These are phyloP conservation scores for Chrysoporthe deuterocubensis DNA, from an alignment of 2,329 filamentous ascomycete genomes.

Conservation along the genomic window DNA sequence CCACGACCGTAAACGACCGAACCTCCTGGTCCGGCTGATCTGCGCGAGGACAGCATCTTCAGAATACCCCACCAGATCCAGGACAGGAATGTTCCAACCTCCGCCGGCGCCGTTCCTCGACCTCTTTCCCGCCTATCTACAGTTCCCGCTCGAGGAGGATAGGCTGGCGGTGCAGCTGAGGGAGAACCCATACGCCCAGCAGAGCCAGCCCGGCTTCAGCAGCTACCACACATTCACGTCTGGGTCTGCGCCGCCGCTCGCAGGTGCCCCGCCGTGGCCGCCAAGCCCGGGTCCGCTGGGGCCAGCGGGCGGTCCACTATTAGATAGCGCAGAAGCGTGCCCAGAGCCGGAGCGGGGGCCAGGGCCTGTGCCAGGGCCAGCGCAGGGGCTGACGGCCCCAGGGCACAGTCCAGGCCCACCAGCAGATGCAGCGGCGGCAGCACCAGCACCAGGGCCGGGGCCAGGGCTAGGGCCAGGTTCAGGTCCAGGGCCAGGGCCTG, in stretches of 20 bases:
- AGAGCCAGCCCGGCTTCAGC: constrained; percentile 19
- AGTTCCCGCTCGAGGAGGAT: constrained; percentile 40
- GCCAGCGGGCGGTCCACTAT: neutral
- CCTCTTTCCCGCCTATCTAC: constrained; percentile 30
- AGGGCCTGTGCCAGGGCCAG: constrained; percentile 3
- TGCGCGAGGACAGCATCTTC: neutral
- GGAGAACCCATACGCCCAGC: constrained; percentile 33
- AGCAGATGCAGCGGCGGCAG: constrained; percentile 1
- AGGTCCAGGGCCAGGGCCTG: constrained; percentile 22
- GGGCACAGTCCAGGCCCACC: neutral
- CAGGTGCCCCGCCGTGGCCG: neutral
- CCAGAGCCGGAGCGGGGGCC: too few relatives aligned
- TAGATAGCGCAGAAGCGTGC: neutral
- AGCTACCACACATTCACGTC: constrained; percentile 31
- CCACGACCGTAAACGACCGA: neutral
- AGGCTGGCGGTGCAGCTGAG: constrained; percentile 41
- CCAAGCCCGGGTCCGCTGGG: neutral
- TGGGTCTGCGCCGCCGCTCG: neutral
- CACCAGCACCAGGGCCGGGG: neutral
- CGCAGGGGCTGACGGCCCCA: too few relatives aligned
- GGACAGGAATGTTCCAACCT: constrained; percentile 58
- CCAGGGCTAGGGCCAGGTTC: constrained; percentile 4
- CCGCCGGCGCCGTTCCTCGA: constrained; percentile 54
- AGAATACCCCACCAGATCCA: neutral
- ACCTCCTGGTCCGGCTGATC: neutral